Percentiles rank a stretch among this genome's conserved stretches.
These are phyloP conservation scores for Isatis tinctoria DNA, from an alignment of 345 rosid species.

Conservation along the genomic window DNA sequence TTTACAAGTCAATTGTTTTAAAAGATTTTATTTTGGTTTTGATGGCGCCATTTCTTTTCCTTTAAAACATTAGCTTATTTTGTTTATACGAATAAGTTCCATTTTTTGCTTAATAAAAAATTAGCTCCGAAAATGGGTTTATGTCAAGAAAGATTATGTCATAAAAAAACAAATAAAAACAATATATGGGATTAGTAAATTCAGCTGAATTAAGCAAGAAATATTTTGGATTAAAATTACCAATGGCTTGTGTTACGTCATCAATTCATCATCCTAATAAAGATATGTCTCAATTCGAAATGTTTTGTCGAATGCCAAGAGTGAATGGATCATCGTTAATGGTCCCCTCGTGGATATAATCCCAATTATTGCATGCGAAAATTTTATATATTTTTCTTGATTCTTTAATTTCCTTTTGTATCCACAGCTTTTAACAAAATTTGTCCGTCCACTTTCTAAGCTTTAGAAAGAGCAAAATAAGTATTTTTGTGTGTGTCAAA, in stretches of 20 bases:
- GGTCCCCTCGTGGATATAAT: conserved; percentile 16
- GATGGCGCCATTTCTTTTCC: not conserved
- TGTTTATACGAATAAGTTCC: not conserved
- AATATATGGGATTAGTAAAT: not conserved
- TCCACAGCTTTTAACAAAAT: not conserved
- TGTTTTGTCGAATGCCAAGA: not conserved
- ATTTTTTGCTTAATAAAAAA: not conserved
- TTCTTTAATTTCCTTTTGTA: not conserved
- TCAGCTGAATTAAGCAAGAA: not conserved
- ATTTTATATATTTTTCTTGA: not conserved
- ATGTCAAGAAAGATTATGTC: no score
- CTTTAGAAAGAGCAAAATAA: not conserved
- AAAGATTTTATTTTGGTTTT: not conserved
- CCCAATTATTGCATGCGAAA: conserved; percentile 6
- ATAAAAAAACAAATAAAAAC: not conserved
- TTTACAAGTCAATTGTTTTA: conserved; percentile 9
- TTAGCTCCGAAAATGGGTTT: not conserved
- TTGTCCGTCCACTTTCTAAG: not conserved
- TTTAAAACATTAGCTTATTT: not conserved
- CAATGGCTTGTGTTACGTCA: conserved; percentile 15
- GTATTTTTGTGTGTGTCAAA: not conserved
- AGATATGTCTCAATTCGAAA: conserved; percentile 8
- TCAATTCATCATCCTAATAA: conserved; percentile 6
- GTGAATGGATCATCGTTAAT: conserved; percentile 11
- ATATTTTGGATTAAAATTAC: not conserved